Conservation (phyloP, 768 basidiomycete genomes). For the Suillus spraguei region DNA sequence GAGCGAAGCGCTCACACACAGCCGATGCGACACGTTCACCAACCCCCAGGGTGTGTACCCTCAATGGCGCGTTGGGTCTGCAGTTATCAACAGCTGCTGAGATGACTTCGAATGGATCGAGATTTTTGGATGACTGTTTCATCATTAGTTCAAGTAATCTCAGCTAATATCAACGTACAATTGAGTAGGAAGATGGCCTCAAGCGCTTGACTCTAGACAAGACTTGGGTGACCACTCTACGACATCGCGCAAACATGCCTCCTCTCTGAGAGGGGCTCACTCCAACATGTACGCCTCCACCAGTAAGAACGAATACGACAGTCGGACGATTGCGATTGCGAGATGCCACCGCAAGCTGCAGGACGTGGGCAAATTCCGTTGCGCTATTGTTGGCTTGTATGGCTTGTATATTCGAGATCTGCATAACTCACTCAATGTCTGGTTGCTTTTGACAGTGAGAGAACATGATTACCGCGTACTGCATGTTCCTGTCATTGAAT, state of each 20-base stretch:
- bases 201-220: neutral
- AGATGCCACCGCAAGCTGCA: conserved; percentile 39
- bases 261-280: neutral
- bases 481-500: conserved; percentile 36
- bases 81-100: conserved; percentile 35
- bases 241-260: neutral
- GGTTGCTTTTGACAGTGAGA: neutral
- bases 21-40: conserved; percentile 51
- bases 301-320: conserved; percentile 58
- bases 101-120: conserved; percentile 22
- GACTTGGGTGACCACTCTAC: conserved; percentile 1
- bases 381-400: conserved; percentile 50
- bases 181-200: neutral
- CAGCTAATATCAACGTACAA: conserved; percentile 13
- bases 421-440: conserved; percentile 15
- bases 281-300: conserved; percentile 44
- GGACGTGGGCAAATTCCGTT: conserved; percentile 48
- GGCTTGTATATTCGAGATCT: conserved; percentile 42
- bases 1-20: conserved; percentile 55
- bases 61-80: conserved; percentile 35
- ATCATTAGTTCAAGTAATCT: neutral
- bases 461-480: conserved; percentile 36
- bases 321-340: conserved; percentile 42
- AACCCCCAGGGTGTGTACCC: conserved; percentile 62
- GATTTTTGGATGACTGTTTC: conserved; percentile 18